Base-by-base conservation (phyloP, 1,284 basidiomycete species). In the Leucocoprinus gongylophorus region DNA sequence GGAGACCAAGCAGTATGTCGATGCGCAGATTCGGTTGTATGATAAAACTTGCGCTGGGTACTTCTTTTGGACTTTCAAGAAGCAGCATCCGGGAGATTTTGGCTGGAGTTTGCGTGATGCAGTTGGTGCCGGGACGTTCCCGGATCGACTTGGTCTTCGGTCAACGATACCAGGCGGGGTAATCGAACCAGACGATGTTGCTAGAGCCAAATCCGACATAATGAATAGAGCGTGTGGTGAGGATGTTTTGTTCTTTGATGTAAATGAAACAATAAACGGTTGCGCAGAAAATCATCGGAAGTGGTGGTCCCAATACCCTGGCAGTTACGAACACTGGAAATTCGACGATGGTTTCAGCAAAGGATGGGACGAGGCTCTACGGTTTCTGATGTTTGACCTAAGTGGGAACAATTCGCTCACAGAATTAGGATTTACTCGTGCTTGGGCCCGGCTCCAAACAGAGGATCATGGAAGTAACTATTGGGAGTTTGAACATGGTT, bases 51-150 rank as follows among this genome's bases (percentile, higher is more conserved):
- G 86, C 53, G 81, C 79, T 0, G 91, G 91, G 2, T 89, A 80
- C 78, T 94, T 83, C 70, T 94, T 88, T 67, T 95, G 91, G 92
- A 92, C 89, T 38, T 87, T 83, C 64, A 91, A 86, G 73, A 91
- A 92, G 65, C 78, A 84, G 50, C 67, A 73, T 6, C 67, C 64
- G 2, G 81, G 83, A 56, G 88, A 92, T 64, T 77, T 75, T 2
- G 89, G 88, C 1, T 94, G 91, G 90, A 80, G 81, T 41, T 78
- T 89, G 33, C 73, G 78, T 55, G 83, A 91, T 62, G 85, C 87
- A 0, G 76, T 83, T 0, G 75, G 75, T 40, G 74, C 73, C 1
- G 82, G 83, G 8, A 79, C 88, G 13, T 75, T 88, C 56, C 85
- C 85, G 0, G 28, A 57, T 0, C 73, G 48, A 32, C 62, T 69